These are phyloP conservation scores for Fusarium sp. DNA, from an alignment of 2,329 filamentous ascomycete species.

Conservation along the genomic window DNA sequence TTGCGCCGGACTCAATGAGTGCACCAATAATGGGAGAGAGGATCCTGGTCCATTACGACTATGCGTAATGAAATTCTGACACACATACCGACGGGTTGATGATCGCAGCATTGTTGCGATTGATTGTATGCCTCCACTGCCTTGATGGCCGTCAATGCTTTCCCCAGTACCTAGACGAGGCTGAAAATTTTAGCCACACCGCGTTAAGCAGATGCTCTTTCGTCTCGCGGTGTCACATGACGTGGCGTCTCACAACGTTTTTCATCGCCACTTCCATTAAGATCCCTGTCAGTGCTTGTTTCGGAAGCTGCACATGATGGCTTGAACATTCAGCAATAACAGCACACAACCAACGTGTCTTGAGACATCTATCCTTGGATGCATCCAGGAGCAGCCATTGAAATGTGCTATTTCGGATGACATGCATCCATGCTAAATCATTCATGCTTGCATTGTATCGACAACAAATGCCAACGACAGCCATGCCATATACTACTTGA, in stretches of 20 bases:
- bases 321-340: background rate
- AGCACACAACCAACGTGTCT: background rate
- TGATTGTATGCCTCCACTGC: background rate
- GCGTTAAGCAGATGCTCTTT: constrained; percentile 19
- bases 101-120: constrained; percentile 45
- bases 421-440: background rate
- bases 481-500: background rate
- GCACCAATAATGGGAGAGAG: background rate
- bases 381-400: background rate
- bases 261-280: background rate
- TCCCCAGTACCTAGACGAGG: background rate
- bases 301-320: background rate
- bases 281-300: background rate
- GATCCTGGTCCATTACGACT: constrained; percentile 13
- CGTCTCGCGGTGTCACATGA: constrained; percentile 41
- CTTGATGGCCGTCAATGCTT: background rate
- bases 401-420: background rate
- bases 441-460: background rate
- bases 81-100: constrained; percentile 45
- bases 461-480: constrained; percentile 2
- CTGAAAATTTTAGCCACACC: constrained; percentile 42
- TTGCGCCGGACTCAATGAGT: constrained; percentile 12
- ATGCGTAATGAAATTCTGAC: constrained; percentile 47
- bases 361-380: background rate
- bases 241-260: constrained; percentile 6